Conservation (phyloP, 2,329 filamentous ascomycete genomes). For the Fusarium guadeloupense region DNA sequence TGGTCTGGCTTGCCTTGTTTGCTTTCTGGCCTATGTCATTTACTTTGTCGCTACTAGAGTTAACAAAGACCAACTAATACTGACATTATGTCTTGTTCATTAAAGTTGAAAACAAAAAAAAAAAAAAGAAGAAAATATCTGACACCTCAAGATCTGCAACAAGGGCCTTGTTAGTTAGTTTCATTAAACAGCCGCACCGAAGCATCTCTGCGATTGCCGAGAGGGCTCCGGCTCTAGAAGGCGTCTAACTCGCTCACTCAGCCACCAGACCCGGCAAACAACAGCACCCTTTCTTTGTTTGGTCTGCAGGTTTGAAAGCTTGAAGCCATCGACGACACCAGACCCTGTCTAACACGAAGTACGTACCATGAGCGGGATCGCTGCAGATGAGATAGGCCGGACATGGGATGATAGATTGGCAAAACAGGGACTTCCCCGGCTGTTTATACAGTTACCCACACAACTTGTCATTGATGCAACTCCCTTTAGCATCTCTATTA, state of each 20-base stretch:
- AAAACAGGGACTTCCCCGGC: background rate
- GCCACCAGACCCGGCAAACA: too few relatives aligned
- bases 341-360: background rate
- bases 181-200: slow-evolving; percentile 23
- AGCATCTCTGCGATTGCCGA: background rate
- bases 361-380: too few relatives aligned
- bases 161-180: slow-evolving; percentile 19
- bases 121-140: too few relatives aligned
- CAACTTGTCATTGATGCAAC: too few relatives aligned
- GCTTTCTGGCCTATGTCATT: background rate
- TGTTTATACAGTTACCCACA: too few relatives aligned
- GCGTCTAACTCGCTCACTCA: background rate
- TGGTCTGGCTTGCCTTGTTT: background rate
- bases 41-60: background rate
- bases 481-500: background rate
- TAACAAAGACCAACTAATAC: background rate
- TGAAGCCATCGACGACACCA: slow-evolving; percentile 21
- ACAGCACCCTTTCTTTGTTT: too few relatives aligned
- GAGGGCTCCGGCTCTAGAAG: background rate
- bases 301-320: background rate
- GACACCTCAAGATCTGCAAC: too few relatives aligned
- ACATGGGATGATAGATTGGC: background rate
- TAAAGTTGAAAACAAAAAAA: too few relatives aligned
- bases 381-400: background rate
- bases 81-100: too few relatives aligned